Conservation (phyloP, 352 stramenopile genomes). For the Globisporangium spinosum region DNA sequence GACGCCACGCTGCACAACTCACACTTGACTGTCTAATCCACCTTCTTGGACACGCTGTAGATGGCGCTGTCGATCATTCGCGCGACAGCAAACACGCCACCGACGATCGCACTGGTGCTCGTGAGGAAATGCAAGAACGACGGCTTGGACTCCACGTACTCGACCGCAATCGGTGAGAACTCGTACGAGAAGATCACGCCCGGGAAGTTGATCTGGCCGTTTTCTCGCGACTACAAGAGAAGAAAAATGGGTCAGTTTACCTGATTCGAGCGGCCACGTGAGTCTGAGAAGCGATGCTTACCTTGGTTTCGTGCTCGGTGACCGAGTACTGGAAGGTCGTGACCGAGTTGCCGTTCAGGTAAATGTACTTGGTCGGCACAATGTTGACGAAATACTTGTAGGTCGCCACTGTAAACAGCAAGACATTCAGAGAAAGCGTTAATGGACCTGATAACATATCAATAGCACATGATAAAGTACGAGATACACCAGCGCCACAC, state of each 20-base stretch:
- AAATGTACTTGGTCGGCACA: constrained; percentile 83
- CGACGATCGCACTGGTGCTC: constrained; percentile 84
- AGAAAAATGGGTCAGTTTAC: not conserved
- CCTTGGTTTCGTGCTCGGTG: constrained; percentile 72
- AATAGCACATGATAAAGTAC: not conserved
- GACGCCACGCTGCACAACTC: not conserved
- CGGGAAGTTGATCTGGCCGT: constrained; percentile 66
- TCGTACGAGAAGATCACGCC: constrained; percentile 88
- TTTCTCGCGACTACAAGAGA: constrained; percentile 26
- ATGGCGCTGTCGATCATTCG: constrained; percentile 85
- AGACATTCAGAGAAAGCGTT: not conserved
- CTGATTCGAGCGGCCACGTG: not conserved
- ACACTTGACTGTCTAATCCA: constrained; percentile 48
- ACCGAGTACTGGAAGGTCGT: constrained; percentile 88
- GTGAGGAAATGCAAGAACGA: constrained; percentile 85
- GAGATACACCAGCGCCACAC: not conserved
- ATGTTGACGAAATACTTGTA: constrained; percentile 90
- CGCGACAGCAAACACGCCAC: constrained; percentile 82
- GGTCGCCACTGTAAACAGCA: constrained; percentile 48
- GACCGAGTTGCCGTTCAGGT: constrained; percentile 61
- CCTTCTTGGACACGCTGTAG: constrained; percentile 88
- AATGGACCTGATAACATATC: not conserved
- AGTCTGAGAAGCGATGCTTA: constrained; percentile 3
- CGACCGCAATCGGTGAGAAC: constrained; percentile 86
- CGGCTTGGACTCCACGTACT: constrained; percentile 85